Evolutionary conservation across 768 basidiomycete species (phyloP).

Genomic region (Lentinus brumalis): DNA sequence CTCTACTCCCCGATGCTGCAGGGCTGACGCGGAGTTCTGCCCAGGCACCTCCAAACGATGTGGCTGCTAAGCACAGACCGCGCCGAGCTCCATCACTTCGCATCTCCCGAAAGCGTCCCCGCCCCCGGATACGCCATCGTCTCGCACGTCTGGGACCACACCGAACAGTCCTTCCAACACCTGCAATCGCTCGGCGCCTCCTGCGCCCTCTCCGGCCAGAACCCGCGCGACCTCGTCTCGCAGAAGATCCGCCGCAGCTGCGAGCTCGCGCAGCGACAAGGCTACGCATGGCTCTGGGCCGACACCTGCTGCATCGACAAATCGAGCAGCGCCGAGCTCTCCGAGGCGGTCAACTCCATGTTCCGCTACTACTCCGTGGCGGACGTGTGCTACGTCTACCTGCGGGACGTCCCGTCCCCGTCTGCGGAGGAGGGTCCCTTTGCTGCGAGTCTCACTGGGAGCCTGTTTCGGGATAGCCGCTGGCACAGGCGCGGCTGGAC

Average conservation of each 20-base stretch:
- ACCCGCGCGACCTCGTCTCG: not conserved
- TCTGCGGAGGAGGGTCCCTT: not conserved
- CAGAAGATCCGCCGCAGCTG: not conserved
- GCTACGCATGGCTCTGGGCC: slow-evolving; percentile 7
- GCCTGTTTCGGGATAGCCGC: not conserved
- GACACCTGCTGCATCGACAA: slow-evolving; percentile 16
- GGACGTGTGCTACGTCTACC: slow-evolving; percentile 3
- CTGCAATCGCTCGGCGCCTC: not conserved
- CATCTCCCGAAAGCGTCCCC: not conserved
- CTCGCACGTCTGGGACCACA: not conserved
- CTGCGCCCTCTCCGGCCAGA: not conserved
- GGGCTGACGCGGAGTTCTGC: too few species aligned
- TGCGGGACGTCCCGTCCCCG: not conserved
- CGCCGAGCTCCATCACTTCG: not conserved
- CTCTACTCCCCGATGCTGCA: too few species aligned
- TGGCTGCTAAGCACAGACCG: not conserved
- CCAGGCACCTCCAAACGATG: not conserved
- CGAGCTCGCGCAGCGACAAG: not conserved
- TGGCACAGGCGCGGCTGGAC: slow-evolving; percentile 9
- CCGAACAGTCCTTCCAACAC: not conserved
- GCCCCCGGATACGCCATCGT: not conserved
- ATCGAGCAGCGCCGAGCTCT: slow-evolving; percentile 8
- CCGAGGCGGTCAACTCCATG: slow-evolving; percentile 12
- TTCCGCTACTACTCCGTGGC: slow-evolving; percentile 3
- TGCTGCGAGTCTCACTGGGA: too few species aligned